These are phyloP conservation scores for Saccharomycopsis hybrid DNA, from an alignment of 1,139 yeast genomes.

Conservation along the genomic window DNA sequence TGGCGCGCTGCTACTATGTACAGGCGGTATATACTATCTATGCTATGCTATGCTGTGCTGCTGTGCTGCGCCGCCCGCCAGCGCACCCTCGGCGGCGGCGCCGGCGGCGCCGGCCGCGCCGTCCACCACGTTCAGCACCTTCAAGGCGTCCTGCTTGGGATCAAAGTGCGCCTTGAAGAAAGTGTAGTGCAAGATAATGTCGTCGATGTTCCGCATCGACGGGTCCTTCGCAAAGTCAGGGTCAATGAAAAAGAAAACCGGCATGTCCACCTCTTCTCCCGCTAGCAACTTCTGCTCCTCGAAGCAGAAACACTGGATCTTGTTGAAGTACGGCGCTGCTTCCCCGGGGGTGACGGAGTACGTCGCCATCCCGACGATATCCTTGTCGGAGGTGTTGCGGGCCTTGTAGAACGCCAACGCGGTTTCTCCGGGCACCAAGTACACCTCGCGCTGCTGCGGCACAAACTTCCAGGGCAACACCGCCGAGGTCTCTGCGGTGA, in stretches of 20 bases:
- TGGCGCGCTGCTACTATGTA: too few species aligned
- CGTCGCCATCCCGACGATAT: slow-evolving; percentile 97
- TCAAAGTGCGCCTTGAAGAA: slow-evolving; percentile 58
- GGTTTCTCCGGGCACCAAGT: slow-evolving; percentile 94
- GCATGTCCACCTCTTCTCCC: slow-evolving; percentile 99
- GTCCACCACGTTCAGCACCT: slow-evolving; percentile 11
- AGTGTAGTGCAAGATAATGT: slow-evolving; percentile 85
- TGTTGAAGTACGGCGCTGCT: slow-evolving; percentile 92
- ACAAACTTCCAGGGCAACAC: slow-evolving; percentile 92
- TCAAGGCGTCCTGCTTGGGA: slow-evolving; percentile 9
- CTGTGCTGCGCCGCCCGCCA: too few species aligned
- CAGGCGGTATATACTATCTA: too few species aligned
- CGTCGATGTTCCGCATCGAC: slow-evolving; percentile 83
- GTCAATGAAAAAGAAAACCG: slow-evolving; percentile 94
- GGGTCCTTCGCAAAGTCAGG: slow-evolving; percentile 98
- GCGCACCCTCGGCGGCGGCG: too few species aligned
- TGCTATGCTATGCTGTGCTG: too few species aligned
- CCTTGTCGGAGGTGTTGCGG: slow-evolving; percentile 75
- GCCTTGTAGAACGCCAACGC: slow-evolving; percentile 96
- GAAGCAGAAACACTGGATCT: slow-evolving; percentile 96
- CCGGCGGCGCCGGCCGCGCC: too few species aligned
- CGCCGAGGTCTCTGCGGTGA: slow-evolving; percentile 89
- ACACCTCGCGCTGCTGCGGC: slow-evolving; percentile 92
- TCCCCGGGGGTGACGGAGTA: slow-evolving; percentile 95
- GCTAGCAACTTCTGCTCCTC: slow-evolving; percentile 92